Conservation (phyloP, 2,329 filamentous ascomycete species). For the Aspergillus ochraceoroseus region DNA sequence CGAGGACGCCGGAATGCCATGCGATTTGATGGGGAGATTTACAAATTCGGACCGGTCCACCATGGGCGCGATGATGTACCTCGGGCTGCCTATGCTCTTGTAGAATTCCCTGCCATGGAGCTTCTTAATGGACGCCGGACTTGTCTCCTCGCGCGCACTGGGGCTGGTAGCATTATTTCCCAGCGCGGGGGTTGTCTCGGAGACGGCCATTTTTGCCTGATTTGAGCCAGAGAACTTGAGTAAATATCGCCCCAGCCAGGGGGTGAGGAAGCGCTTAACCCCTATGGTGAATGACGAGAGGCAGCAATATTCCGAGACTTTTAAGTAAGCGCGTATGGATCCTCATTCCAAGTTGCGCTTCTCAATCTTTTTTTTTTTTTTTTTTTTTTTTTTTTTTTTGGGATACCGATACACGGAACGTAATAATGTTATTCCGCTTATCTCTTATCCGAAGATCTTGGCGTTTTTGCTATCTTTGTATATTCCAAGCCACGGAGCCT, state of each 20-base stretch:
- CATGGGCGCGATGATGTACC: conserved; percentile 90
- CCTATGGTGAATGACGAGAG: conserved; percentile 32
- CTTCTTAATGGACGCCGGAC: conserved; percentile 47
- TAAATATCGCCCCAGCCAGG: conserved; percentile 26
- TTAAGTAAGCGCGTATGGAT: neutral
- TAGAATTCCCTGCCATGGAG: conserved; percentile 86
- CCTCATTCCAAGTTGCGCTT: conserved; percentile 6
- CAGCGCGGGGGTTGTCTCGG: conserved; percentile 19
- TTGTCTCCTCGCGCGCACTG: conserved; percentile 19
- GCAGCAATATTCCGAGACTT: neutral
- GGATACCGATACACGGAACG: conserved; percentile 22
- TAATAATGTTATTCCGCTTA: conserved; percentile 26
- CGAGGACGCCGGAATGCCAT: too few relatives aligned
- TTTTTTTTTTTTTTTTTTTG: too few relatives aligned
- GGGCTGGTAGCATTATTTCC: conserved; percentile 20
- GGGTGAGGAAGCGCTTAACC: conserved; percentile 24
- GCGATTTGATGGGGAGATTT: too few relatives aligned
- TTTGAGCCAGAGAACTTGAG: conserved; percentile 10
- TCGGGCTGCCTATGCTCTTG: conserved; percentile 87
- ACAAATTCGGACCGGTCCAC: conserved; percentile 98
- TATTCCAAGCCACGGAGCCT: too few relatives aligned
- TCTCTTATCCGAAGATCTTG: conserved; percentile 28
- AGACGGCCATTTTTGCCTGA: conserved; percentile 28
- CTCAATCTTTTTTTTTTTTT: conserved; percentile 29
- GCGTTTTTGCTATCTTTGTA: too few relatives aligned